Evolutionary conservation across 2,329 filamentous ascomycete genomes (phyloP).

Genomic region (Colletotrichum acutatum): DNA sequence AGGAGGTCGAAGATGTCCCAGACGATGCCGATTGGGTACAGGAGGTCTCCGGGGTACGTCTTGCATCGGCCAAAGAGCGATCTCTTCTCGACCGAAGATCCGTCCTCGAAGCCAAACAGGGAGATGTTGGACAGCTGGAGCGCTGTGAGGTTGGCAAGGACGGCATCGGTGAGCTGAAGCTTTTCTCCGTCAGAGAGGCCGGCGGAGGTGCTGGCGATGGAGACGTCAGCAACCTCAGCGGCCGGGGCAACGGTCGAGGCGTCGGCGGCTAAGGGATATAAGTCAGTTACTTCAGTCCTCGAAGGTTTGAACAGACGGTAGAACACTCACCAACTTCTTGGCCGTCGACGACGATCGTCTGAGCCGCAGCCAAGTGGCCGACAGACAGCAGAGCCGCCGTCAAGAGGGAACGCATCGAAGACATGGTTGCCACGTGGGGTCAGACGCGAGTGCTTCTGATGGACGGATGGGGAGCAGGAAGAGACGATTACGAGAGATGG

Average conservation of each 20-base stretch:
- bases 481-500: constrained; percentile 1
- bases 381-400: constrained; percentile 30
- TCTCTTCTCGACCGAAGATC: constrained; percentile 37
- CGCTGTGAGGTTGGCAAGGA: constrained; percentile 45
- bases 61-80: constrained; percentile 44
- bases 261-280: constrained; percentile 34
- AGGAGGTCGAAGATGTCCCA: constrained; percentile 51
- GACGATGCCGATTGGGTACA: constrained; percentile 42
- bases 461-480: constrained; percentile 3
- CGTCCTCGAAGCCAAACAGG: constrained; percentile 46
- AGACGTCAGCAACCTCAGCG: constrained; percentile 22
- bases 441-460: constrained; percentile 14
- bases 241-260: constrained; percentile 40
- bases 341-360: constrained; percentile 41
- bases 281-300: constrained; percentile 6
- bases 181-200: constrained; percentile 37
- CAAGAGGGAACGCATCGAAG: constrained; percentile 27
- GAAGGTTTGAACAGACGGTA: neutral
- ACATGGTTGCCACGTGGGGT: constrained; percentile 29
- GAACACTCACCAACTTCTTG: constrained; percentile 39
- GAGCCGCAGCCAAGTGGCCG: constrained; percentile 33
- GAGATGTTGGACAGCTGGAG: constrained; percentile 44
- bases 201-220: constrained; percentile 5
- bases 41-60: constrained; percentile 45
- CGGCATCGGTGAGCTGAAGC: constrained; percentile 48